Evolutionary conservation across 371 early-diverging fungal species (phyloP).

Genomic region (Mortierella sp.): DNA sequence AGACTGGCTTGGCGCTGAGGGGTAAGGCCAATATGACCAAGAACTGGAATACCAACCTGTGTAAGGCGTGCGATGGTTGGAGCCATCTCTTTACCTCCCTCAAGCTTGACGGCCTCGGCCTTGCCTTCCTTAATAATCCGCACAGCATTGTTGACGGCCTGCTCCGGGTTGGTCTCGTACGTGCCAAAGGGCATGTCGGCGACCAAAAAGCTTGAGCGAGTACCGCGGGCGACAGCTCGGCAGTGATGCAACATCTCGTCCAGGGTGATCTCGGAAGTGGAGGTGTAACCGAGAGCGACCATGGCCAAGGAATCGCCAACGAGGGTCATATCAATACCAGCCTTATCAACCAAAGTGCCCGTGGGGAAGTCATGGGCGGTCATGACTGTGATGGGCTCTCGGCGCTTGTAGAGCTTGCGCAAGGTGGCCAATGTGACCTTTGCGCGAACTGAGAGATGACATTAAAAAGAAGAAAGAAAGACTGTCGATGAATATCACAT

Average conservation of each 20-base stretch:
- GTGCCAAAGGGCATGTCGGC: conserved; percentile 95
- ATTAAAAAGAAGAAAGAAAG: not conserved
- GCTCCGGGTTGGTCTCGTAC: conserved; percentile 81
- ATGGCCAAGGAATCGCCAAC: conserved; percentile 97
- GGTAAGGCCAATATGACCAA: conserved; percentile 95
- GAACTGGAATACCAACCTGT: conserved; percentile 88
- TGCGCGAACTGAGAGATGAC: conserved; percentile 56
- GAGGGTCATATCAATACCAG: conserved; percentile 87
- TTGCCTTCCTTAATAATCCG: conserved; percentile 89
- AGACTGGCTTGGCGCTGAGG: conserved; percentile 90
- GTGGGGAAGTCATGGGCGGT: conserved; percentile 95
- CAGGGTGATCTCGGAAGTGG: conserved; percentile 88
- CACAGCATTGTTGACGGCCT: conserved; percentile 82
- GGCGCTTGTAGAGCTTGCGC: conserved; percentile 74
- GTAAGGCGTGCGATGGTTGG: conserved; percentile 80
- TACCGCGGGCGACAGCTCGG: conserved; percentile 88
- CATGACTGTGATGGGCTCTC: conserved; percentile 87
- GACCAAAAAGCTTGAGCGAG: conserved; percentile 80
- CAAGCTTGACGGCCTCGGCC: conserved; percentile 95
- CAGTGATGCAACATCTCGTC: conserved; percentile 97
- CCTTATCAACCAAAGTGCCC: conserved; percentile 83
- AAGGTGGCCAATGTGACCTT: conserved; percentile 91
- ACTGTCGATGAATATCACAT: not conserved
- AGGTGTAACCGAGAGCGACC: conserved; percentile 92
- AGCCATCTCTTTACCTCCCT: conserved; percentile 91